Conservation (phyloP, 1,139 yeast species). For the Meyerozyma guilliermondii region DNA sequence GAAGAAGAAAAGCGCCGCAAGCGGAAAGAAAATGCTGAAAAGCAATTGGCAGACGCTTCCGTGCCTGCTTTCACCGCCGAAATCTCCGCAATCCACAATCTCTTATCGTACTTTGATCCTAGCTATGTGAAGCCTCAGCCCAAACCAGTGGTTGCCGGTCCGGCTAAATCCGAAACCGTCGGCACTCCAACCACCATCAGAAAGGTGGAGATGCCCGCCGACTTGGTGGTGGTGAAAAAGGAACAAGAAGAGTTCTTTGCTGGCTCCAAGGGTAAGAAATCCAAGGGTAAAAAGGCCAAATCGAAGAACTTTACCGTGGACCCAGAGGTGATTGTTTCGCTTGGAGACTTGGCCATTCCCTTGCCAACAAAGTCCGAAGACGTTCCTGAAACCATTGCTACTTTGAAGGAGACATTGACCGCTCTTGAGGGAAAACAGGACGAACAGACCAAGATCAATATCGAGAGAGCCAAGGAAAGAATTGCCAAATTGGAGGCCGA, state of each 20-base stretch:
- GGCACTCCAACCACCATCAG: constrained; percentile 32
- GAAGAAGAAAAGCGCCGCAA: constrained; percentile 56
- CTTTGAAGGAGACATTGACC: constrained; percentile 69
- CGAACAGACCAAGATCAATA: constrained; percentile 71
- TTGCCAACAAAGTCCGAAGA: constrained; percentile 80
- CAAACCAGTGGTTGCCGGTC: constrained; percentile 28
- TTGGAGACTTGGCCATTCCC: constrained; percentile 71
- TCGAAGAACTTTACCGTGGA: constrained; percentile 61
- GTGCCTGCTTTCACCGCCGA: constrained; percentile 82
- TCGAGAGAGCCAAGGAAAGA: constrained; percentile 71
- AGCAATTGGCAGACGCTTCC: constrained; percentile 61
- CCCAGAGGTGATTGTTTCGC: constrained; percentile 72
- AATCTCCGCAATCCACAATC: constrained; percentile 65
- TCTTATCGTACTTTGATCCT: constrained; percentile 75
- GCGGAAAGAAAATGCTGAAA: constrained; percentile 62
- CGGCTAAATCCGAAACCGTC: constrained; percentile 9
- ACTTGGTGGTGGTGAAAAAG: constrained; percentile 59
- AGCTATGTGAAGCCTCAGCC: constrained; percentile 59
- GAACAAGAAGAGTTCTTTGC: constrained; percentile 57
- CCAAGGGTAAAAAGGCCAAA: constrained; percentile 40
- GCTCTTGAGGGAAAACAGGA: constrained; percentile 73
- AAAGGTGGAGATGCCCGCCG: constrained; percentile 56
- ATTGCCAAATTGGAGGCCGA: constrained; percentile 58
- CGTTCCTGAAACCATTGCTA: constrained; percentile 58
- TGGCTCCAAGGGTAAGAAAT: constrained; percentile 51